phyloP scores from a whole-genome alignment of 2,329 filamentous ascomycete species.

The Exophiala alcalophila region DNA sequence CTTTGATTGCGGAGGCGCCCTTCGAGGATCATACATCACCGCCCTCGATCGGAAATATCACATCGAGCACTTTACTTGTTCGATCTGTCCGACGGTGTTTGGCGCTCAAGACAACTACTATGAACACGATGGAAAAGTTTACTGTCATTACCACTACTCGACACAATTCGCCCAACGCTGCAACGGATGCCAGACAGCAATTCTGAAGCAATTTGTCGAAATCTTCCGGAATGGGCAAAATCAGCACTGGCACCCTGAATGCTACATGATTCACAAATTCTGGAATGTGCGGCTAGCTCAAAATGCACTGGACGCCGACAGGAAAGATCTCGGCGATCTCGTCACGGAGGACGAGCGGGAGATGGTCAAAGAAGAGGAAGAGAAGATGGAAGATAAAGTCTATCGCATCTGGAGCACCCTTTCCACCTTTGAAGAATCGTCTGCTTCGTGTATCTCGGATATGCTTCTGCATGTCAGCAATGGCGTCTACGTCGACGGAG shows the following conservation, averaged over 20 bases:
- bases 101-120: constrained; percentile 98
- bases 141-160: constrained; percentile 98
- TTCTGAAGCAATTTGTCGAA: constrained; percentile 98
- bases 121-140: constrained; percentile 93
- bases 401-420: constrained; percentile 98
- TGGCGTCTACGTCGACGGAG: constrained; percentile 90
- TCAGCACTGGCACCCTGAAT: constrained; percentile 99
- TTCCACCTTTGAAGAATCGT: constrained; percentile 95
- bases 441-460: constrained; percentile 95
- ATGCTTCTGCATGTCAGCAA: constrained; percentile 99
- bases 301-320: constrained; percentile 52
- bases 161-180: constrained; percentile 95
- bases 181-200: constrained; percentile 94
- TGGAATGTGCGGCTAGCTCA: constrained; percentile 91
- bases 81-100: constrained; percentile 94
- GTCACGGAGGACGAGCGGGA: constrained; percentile 68
- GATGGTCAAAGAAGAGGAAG: constrained; percentile 77
- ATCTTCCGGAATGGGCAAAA: constrained; percentile 98
- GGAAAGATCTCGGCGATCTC: constrained; percentile 48
- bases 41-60: constrained; percentile 97
- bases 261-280: constrained; percentile 99
- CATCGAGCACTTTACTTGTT: constrained; percentile 98
- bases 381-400: constrained; percentile 95
- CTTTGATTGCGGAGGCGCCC: constrained; percentile 83
- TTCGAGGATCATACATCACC: constrained; percentile 96